These are phyloP conservation scores for Penicillium olsonii DNA, from an alignment of 2,329 filamentous ascomycete species.

Conservation along the genomic window DNA sequence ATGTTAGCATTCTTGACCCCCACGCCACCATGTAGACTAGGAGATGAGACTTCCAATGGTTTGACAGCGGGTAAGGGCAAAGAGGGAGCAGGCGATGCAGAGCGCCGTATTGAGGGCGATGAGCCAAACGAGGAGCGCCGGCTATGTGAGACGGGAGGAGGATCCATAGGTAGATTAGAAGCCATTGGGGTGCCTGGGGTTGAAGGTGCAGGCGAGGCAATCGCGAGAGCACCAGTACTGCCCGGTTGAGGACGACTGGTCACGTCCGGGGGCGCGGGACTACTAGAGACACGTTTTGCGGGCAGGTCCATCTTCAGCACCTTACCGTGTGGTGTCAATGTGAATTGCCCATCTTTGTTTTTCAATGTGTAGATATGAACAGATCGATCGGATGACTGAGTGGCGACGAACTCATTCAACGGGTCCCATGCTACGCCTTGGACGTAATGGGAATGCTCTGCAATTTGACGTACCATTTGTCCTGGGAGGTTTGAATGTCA, in stretches of 20 bases:
- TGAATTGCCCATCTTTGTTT: conserved; percentile 95
- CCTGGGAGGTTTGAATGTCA: conserved; percentile 44
- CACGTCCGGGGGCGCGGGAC: conserved; percentile 85
- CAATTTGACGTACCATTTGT: conserved; percentile 82
- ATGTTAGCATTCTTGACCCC: conserved; percentile 82
- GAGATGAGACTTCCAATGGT: conserved; percentile 85
- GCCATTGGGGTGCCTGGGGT: conserved; percentile 93
- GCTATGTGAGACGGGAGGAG: conserved; percentile 87
- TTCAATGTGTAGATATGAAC: conserved; percentile 96
- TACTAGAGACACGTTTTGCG: conserved; percentile 82
- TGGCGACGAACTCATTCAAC: conserved; percentile 95
- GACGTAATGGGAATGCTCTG: conserved; percentile 96
- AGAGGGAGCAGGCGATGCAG: conserved; percentile 88
- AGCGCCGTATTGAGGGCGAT: conserved; percentile 75
- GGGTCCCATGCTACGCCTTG: conserved; percentile 99
- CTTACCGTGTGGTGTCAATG: conserved; percentile 74
- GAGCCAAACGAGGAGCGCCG: conserved; percentile 90
- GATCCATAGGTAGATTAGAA: conserved; percentile 90
- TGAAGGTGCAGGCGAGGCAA: conserved; percentile 83
- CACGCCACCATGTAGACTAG: conserved; percentile 61
- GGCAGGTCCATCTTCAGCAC: conserved; percentile 94
- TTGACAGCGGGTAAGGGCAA: conserved; percentile 94
- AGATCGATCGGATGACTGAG: conserved; percentile 95
- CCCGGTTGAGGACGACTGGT: conserved; percentile 34
- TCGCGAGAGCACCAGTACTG: conserved; percentile 48